These are phyloP conservation scores for Colletotrichum camelliae DNA, from an alignment of 2,329 filamentous ascomycete genomes.

Conservation along the genomic window DNA sequence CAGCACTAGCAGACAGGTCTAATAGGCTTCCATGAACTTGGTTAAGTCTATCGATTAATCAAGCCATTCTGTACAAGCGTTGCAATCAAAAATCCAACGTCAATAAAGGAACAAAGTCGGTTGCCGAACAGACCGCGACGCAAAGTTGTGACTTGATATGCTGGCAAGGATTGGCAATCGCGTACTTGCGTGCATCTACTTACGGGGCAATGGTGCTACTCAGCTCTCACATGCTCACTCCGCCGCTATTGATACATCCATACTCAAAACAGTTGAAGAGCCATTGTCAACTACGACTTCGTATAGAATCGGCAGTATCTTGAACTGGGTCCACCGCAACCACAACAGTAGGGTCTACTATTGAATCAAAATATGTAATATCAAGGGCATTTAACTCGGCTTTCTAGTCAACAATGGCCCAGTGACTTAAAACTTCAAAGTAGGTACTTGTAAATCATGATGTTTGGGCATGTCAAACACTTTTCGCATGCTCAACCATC, in stretches of 20 bases:
- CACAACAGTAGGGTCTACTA: background rate
- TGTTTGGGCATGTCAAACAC: background rate
- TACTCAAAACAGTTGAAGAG: background rate
- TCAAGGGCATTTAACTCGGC: rapidly evolving
- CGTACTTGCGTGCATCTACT: background rate
- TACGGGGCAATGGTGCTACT: background rate
- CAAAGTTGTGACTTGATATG: background rate
- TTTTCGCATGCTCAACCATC: background rate
- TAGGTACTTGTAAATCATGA: background rate
- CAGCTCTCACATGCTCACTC: background rate
- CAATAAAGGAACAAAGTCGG: background rate
- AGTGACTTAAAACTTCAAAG: background rate
- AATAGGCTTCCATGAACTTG: background rate
- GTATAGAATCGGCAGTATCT: background rate
- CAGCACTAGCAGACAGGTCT: background rate
- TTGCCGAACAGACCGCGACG: background rate
- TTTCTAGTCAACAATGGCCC: background rate
- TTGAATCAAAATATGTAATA: background rate
- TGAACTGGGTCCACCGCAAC: background rate
- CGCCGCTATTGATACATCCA: background rate
- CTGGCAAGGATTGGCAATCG: background rate
- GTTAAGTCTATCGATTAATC: background rate
- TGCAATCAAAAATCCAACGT: background rate
- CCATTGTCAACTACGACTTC: background rate
- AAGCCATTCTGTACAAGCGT: background rate